Conservation (phyloP, 164 flowering plant genomes). For the Santalum album region DNA sequence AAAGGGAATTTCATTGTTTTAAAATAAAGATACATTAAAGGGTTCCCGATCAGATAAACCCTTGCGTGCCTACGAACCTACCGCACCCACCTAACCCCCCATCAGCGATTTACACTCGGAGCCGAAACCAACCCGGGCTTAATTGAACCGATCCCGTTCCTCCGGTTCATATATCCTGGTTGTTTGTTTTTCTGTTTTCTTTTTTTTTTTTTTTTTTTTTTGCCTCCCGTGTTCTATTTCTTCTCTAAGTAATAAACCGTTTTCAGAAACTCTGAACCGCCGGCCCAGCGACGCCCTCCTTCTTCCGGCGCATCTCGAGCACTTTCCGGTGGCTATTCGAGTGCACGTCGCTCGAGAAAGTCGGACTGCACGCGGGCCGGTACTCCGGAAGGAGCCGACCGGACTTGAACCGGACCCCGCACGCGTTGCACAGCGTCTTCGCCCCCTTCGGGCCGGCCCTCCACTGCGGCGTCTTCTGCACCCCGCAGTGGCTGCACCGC, state of each 20-base stretch:
- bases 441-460: conserved; percentile 60
- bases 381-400: conserved; percentile 64
- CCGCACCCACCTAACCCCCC: conserved; percentile 16
- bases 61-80: conserved; percentile 20
- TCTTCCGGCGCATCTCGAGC: conserved; percentile 57
- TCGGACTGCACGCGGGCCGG: conserved; percentile 68
- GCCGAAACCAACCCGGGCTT: conserved; percentile 14
- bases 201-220: neutral
- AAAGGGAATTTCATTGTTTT: too few species aligned
- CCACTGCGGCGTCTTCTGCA: conserved; percentile 72
- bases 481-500: conserved; percentile 59
- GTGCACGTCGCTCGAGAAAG: conserved; percentile 50
- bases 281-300: conserved; percentile 28
- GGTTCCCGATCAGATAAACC: conserved; percentile 9
- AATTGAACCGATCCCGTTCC: too few species aligned
- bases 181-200: too few species aligned
- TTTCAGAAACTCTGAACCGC: conserved; percentile 41
- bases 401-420: conserved; percentile 62
- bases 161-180: too few species aligned
- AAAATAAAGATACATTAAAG: conserved; percentile 11
- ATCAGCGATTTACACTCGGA: conserved; percentile 18
- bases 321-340: conserved; percentile 69
- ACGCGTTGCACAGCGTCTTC: conserved; percentile 63
- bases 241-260: neutral
- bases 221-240: neutral